Percentiles rank a stretch among this genome's conserved stretches.
Evolutionary conservation across 2,329 filamentous ascomycete genomes (phyloP).

Genomic region (Sordariomycetes sp.): DNA sequence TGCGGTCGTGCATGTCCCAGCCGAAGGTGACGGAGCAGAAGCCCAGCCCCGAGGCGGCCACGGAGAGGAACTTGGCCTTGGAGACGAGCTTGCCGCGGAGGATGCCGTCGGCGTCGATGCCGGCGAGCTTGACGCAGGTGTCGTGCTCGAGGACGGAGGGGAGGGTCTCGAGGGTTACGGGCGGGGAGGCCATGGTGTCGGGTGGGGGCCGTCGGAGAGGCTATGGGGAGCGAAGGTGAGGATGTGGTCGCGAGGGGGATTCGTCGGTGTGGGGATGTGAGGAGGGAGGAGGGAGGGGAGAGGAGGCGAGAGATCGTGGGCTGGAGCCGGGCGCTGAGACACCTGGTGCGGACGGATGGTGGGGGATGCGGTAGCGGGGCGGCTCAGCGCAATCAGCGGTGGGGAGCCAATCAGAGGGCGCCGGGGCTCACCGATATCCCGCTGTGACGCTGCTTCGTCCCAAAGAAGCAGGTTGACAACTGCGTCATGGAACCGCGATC

Average conservation of each 20-base stretch:
- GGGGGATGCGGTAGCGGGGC: not conserved
- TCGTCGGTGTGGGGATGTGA: not conserved
- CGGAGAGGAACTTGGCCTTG: constrained; percentile 83
- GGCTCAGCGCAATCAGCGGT: not conserved
- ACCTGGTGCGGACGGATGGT: not conserved
- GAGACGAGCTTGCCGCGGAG: constrained; percentile 84
- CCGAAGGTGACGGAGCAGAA: constrained; percentile 93
- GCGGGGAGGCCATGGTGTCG: constrained; percentile 1
- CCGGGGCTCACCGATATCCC: not conserved
- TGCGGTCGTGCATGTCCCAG: constrained; percentile 95
- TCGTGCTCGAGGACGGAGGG: constrained; percentile 59
- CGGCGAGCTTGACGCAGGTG: constrained; percentile 75
- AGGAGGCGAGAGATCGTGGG: not conserved
- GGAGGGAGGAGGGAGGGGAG: not conserved
- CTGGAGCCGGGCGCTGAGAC: not conserved
- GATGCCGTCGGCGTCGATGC: constrained; percentile 77
- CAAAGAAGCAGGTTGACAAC: not conserved
- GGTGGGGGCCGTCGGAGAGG: too few relatives aligned
- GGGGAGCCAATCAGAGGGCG: not conserved
- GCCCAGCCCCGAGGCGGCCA: constrained; percentile 73
- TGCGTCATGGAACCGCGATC: not conserved
- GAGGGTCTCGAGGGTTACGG: constrained; percentile 53
- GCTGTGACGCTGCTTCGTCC: not conserved
- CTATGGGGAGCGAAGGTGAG: not conserved
- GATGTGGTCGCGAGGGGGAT: not conserved